A percentile compares a stretch with the other conserved stretches of the same genome.
These are phyloP conservation scores for Leptographium wingfieldii DNA, from an alignment of 2,329 filamentous ascomycete species.

Conservation along the genomic window DNA sequence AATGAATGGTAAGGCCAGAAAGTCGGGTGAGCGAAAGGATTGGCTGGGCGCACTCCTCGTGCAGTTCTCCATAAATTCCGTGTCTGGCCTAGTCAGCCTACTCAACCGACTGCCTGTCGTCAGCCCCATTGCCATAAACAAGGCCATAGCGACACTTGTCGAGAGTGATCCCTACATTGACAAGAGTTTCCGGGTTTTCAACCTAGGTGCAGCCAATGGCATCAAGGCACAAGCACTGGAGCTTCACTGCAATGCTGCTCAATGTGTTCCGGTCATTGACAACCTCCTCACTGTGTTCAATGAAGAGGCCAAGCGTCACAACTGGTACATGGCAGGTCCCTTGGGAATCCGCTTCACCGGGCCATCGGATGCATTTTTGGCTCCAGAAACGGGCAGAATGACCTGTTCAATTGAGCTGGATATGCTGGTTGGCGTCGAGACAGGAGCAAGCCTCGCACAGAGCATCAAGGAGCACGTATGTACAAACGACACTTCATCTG, in stretches of 20 bases:
- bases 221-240: conserved; percentile 14
- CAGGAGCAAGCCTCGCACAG: conserved; percentile 9
- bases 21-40: conserved; percentile 12
- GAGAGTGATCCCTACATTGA: conserved; percentile 15
- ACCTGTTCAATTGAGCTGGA: conserved; percentile 16
- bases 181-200: conserved; percentile 16
- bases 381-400: conserved; percentile 14
- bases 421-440: conserved; percentile 14
- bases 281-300: conserved; percentile 12
- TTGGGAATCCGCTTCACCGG: conserved; percentile 15
- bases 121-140: conserved; percentile 13
- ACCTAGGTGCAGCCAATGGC: conserved; percentile 14
- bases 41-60: conserved; percentile 12
- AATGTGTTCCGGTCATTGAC: conserved; percentile 13
- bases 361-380: conserved; percentile 14
- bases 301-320: conserved; percentile 9
- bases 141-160: conserved; percentile 12
- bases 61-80: conserved; percentile 12
- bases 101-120: conserved; percentile 12
- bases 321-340: conserved; percentile 15
- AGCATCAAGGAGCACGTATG: conserved; percentile 14
- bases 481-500: conserved; percentile 3
- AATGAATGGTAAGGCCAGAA: background rate
- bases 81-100: conserved; percentile 9
- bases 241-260: conserved; percentile 13